Evolutionary conservation across 2,329 filamentous ascomycete genomes (phyloP), one percentile per base, ranked within the genome.

Genomic region (Herpotrichia juniperi): DNA sequence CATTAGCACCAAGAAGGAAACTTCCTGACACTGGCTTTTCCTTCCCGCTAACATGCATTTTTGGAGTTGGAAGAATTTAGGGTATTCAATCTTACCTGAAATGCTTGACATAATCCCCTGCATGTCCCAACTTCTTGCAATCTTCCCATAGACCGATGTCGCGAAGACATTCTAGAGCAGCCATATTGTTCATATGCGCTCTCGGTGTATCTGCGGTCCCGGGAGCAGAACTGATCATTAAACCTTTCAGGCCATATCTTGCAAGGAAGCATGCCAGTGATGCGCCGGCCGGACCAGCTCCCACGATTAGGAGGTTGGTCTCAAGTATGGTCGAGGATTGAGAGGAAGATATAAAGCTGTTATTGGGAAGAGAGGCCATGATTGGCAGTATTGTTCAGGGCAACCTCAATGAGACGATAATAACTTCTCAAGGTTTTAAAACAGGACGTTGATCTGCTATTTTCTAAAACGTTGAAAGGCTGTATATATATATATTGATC

Each of bases 111-210:
- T 58, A 60, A 26, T 72, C 63, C 11, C 66, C 67, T 5, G 61
- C 51, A 5, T 72, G 72, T 12, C 72, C 70, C 24, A 71, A 55
- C 12, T 57, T 57, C 3, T 68, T 31, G 47, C 69, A 69, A 31
- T 72, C 67, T 9, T 74, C 67, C 40, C 77, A 76, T 8, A 79
- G 66, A 2, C 73, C 76, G 35, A 79, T 76, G 53, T 79, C 77
- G 25, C 77, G 71, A 8, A 79, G 66, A 59, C 75, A 78, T 66
- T 79, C 84, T 74, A 59, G 34, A 0, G 81, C 81, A 0, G 82
- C 82, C 67, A 81, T 81, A 62, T 86, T 87, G 37, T 81, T 85
- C 50, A 86, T 83, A 62, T 87, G 84, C 0, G 83, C 84, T 22
- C 84, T 73, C 1, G 84, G 84, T 1, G 83, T 85, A 50, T 81